Conservation (phyloP, 176 grass and related monocot species). For the Avena sativa region DNA sequence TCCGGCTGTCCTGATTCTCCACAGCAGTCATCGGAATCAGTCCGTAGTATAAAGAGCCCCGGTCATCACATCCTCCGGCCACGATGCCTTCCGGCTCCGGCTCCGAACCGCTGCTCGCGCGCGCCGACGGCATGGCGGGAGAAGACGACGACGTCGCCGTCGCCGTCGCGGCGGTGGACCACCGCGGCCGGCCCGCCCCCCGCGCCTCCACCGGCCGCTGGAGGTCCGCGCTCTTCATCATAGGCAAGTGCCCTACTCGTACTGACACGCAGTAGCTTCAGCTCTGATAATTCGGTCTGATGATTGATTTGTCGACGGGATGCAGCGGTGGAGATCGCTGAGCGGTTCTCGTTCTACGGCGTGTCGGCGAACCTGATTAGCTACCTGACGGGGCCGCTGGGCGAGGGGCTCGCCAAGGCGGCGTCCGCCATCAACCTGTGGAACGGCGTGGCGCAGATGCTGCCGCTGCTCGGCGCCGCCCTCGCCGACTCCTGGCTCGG, state of each 20-base stretch:
- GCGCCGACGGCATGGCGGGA: slow-evolving; percentile 2
- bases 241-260: slow-evolving; percentile 44
- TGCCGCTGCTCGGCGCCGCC: slow-evolving; percentile 58
- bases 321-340: slow-evolving; percentile 63
- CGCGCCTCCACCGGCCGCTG: slow-evolving; percentile 57
- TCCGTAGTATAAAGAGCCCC: not conserved
- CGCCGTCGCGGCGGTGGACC: slow-evolving; percentile 47
- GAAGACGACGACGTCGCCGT: not conserved
- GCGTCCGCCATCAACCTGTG: slow-evolving; percentile 56
- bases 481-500: slow-evolving; percentile 56
- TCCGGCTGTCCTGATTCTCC: not conserved
- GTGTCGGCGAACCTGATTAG: slow-evolving; percentile 58
- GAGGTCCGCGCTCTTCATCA: slow-evolving; percentile 65
- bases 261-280: not conserved
- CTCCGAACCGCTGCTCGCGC: slow-evolving; percentile 45
- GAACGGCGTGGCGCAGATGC: slow-evolving; percentile 52
- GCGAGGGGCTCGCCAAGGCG: slow-evolving; percentile 46
- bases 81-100: slow-evolving; percentile 40
- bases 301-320: not conserved
- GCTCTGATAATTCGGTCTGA: not conserved
- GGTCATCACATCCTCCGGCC: not conserved
- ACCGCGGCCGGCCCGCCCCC: slow-evolving; percentile 54
- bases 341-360: slow-evolving; percentile 56
- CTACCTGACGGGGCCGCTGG: slow-evolving; percentile 63
- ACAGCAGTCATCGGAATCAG: not conserved